Base-by-base conservation (phyloP, 352 stramenopile genomes). In the Elongisporangium senticosum region DNA sequence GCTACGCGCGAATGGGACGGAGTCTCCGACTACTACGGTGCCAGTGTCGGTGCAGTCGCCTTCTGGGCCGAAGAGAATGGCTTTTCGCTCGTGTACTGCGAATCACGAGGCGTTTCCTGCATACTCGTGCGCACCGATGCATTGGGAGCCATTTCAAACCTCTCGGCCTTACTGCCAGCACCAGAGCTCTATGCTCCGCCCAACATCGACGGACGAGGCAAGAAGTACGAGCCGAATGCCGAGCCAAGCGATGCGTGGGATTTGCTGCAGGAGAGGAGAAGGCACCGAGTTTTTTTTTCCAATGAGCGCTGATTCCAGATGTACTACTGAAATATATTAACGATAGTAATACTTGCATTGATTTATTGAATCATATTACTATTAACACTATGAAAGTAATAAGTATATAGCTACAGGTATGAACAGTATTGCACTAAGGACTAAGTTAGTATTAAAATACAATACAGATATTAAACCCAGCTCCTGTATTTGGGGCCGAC, bases 71-170 rank as follows among this genome's bases (percentile, higher is more conserved):
- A 33, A 11, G 40, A 60, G 7, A 61, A 82, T 20, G 68, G 65
- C 4, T 91, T 89, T 57, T 85, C 82, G 39, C 67, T 91, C n/a
- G 70, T 91, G 59, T 91, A 89, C 61, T 89, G 78, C 53, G 82
- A 92, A 60, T 89, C 76, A 3, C 82, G 85, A 39, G 82, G 82
- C 43, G 79, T 92, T 19, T 89, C 89, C 55, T 89, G 79, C 59
- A 89, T 90, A 26, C 67, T 92, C 22, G 68, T 90, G 17, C 71
- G 67, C 13, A 74, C 84, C 37, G 77, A 87, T 59, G 69, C 58
- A 23, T 58, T 87, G 11, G 60, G 68, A 2, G 49, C 37, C 4
- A 52, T 64, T n/a, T 13, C 54, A 39, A 75, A 71, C 20, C 66
- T 87, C 6, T 83, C 73, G 15, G 62, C 71, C 37, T 49, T 82